A percentile compares a stretch with the other conserved stretches of the same genome.
phyloP scores from a whole-genome alignment of 768 basidiomycete species.

The Leccinum subgranulosum region DNA sequence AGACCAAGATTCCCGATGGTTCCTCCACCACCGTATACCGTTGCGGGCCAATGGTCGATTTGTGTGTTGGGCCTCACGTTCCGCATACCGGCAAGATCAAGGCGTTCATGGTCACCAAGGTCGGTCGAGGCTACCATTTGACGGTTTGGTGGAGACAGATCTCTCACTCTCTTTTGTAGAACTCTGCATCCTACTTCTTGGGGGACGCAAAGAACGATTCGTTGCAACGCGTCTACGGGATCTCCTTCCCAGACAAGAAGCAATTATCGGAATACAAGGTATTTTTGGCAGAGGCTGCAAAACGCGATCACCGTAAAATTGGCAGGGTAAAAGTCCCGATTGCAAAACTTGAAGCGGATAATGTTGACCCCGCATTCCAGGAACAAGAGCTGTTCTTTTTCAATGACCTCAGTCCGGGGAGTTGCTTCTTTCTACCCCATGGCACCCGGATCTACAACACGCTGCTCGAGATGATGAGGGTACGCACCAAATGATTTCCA shows the following conservation, averaged over 20 bases:
- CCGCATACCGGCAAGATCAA: conserved; percentile 98
- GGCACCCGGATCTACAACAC: conserved; percentile 97
- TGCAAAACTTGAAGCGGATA: not conserved
- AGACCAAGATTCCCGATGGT: conserved; percentile 94
- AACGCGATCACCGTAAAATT: conserved; percentile 94
- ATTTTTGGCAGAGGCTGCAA: conserved; percentile 97
- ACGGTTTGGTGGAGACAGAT: not conserved
- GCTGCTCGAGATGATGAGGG: conserved; percentile 85
- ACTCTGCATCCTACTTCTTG: conserved; percentile 97
- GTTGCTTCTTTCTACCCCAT: conserved; percentile 95
- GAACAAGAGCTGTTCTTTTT: conserved; percentile 99
- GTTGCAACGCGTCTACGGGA: conserved; percentile 94
- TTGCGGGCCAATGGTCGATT: conserved; percentile 97
- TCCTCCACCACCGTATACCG: conserved; percentile 97
- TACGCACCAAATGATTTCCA: conserved; percentile 36
- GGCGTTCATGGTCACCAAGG: conserved; percentile 95
- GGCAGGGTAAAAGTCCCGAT: conserved; percentile 57
- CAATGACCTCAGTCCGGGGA: conserved; percentile 94
- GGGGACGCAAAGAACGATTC: conserved; percentile 92
- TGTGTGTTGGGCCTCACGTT: conserved; percentile 96
- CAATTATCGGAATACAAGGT: conserved; percentile 92
- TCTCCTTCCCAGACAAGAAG: conserved; percentile 98
- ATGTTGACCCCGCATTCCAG: conserved; percentile 30
- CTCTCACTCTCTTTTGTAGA: conserved; percentile 42
- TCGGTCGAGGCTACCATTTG: conserved; percentile 21